Conservation (phyloP, 1,139 yeast genomes). For the Candida tunisiensis region DNA sequence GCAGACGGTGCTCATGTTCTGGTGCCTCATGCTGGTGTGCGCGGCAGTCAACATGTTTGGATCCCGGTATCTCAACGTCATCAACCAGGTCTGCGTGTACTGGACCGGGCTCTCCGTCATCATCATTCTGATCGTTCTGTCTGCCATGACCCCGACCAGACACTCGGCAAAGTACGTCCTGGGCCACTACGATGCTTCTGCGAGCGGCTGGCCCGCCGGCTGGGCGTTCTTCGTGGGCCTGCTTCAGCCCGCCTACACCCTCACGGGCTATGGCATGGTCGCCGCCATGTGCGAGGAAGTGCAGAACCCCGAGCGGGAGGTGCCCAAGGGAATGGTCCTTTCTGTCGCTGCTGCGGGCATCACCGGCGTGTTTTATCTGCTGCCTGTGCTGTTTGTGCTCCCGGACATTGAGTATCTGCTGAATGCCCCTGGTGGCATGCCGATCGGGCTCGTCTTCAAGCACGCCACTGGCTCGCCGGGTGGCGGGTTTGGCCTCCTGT, state of each 20-base stretch:
- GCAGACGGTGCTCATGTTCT: too few relatives aligned
- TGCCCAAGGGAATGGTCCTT: conserved; percentile 9
- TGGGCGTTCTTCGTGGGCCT: conserved; percentile 10
- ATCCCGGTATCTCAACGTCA: conserved; percentile 21
- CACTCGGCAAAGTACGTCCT: conserved; percentile 19
- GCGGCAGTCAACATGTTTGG: conserved; percentile 25
- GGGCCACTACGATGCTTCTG: conserved; percentile 14
- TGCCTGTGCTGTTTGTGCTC: conserved; percentile 42
- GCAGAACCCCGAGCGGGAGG: conserved; percentile 8
- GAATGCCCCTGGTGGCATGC: conserved; percentile 32
- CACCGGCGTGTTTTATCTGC: too few relatives aligned
- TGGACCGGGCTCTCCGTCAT: conserved; percentile 25
- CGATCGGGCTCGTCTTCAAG: conserved; percentile 41
- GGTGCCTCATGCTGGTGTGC: conserved; percentile 23
- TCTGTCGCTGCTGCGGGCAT: conserved; percentile 10
- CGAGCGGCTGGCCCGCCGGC: conserved; percentile 17
- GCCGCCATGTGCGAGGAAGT: conserved; percentile 46
- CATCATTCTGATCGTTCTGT: too few relatives aligned
- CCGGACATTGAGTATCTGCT: conserved; percentile 30
- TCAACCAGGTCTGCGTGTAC: conserved; percentile 26
- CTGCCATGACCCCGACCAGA: conserved; percentile 13
- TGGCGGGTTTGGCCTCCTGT: too few relatives aligned
- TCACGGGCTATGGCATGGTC: conserved; percentile 56
- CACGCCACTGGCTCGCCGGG: conserved; percentile 40
- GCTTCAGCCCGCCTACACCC: conserved; percentile 9